These are phyloP conservation scores for Salix caprea DNA, from an alignment of 345 rosid genomes.

Conservation along the genomic window DNA sequence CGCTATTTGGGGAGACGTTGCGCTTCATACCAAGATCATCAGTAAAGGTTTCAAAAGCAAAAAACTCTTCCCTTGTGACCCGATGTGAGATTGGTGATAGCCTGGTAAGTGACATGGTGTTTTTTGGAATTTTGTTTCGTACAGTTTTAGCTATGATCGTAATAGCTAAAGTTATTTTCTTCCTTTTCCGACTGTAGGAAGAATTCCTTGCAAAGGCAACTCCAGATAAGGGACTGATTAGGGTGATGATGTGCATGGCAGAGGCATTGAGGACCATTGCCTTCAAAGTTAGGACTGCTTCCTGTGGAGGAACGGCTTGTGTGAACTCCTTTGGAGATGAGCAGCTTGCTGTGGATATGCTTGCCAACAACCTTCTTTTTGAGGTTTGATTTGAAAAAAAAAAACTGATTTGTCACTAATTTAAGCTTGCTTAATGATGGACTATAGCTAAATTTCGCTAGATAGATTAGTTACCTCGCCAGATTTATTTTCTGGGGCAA, in stretches of 20 bases:
- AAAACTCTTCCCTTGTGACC: conserved; percentile 47
- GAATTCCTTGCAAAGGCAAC: conserved; percentile 84
- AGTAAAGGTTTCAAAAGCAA: conserved; percentile 44
- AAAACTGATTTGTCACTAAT: neutral
- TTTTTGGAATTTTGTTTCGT: neutral
- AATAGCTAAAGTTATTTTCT: neutral
- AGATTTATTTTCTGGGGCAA: neutral
- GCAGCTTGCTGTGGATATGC: conserved; percentile 96
- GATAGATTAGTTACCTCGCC: neutral
- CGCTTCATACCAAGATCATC: conserved; percentile 49
- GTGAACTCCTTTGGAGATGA: conserved; percentile 92
- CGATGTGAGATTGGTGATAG: conserved; percentile 91
- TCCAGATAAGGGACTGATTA: conserved; percentile 67
- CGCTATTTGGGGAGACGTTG: conserved; percentile 72
- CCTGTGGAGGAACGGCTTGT: conserved; percentile 97
- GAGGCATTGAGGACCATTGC: conserved; percentile 91
- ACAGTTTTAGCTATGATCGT: neutral
- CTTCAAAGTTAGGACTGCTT: conserved; percentile 91
- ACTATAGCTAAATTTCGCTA: neutral
- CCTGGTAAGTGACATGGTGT: conserved; percentile 50
- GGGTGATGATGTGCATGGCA: conserved; percentile 84
- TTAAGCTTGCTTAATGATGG: neutral
- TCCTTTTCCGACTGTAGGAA: conserved; percentile 45
- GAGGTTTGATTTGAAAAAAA: conserved; percentile 41
- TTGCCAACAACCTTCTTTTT: conserved; percentile 86